Base-by-base conservation (phyloP, 352 stramenopile species). In the Blastocystis sp. region DNA sequence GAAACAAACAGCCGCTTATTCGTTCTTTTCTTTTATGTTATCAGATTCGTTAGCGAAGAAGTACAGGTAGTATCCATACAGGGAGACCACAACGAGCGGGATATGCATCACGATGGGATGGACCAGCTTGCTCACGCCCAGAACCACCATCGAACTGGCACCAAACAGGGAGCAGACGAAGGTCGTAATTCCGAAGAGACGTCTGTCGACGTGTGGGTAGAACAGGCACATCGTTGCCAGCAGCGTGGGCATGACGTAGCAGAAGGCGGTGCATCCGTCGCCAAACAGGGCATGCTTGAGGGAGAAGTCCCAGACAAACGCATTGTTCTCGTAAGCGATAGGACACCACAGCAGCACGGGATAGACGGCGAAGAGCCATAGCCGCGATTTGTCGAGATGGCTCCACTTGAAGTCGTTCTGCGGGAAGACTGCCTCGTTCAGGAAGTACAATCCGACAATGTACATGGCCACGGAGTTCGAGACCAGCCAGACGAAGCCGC, bases 401-500 rank as follows among this genome's bases (percentile, higher is more conserved):
- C 28, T 34, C 28, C 14, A 11, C 21, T 64, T 62, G 71, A 81
- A 38, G 38, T 81, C 21, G 48, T 81, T 81, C 11, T 45, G 4
- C 14, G 14, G 28, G 10, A 81, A 14, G 11, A 64, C 17, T 4
- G 41, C 2, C 41, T 81, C 71, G 5, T 48, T 43, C 2, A 65
- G 2, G 34, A 81, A 81, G 56, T 81, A 81, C 28, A 62, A 64
- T 11, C 48, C 71, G 28, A 81, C 45, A 64, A 67, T 53, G 23
- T 67, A 53, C 2, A 65, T 65, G 17, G 43, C 43, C 45, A 81
- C 71, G 21, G 71, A 19, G 10, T 62, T 62, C 17, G 71, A 81
- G 48, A 81, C 71, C 64, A 81, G 43, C 71, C 71, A 81, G 2
- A 81, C 71, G 66, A 53, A 81, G n/a, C 66, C 71, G 48, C 71